Evolutionary conservation across 352 stramenopile genomes (phyloP).

Genomic region (Phytophthora colocasiae): DNA sequence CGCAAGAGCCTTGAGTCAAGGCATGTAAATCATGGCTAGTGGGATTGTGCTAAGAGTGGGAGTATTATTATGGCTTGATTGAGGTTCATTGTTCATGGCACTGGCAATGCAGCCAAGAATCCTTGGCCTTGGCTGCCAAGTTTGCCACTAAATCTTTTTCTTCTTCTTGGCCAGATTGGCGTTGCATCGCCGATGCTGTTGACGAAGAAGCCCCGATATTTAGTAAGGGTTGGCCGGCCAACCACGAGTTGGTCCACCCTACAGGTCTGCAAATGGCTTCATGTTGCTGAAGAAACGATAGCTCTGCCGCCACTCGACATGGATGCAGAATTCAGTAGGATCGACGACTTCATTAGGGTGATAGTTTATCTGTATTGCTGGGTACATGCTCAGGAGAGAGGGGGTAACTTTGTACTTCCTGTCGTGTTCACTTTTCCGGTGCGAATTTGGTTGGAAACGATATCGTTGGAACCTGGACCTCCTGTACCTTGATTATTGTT

Average conservation of each 20-base stretch:
- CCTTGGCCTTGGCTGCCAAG: too few species aligned
- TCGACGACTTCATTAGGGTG: too few species aligned
- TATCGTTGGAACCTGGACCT: conserved; percentile 6
- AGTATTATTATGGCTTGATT: background rate
- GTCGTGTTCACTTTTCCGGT: conserved; percentile 11
- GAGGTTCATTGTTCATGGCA: background rate
- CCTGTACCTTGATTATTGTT: conserved; percentile 10
- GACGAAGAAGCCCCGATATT: background rate
- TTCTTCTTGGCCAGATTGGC: background rate
- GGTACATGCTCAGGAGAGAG: conserved; percentile 18
- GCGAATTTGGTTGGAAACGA: background rate
- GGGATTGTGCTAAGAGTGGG: conserved; percentile 11
- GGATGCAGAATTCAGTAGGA: conserved; percentile 10
- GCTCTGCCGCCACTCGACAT: background rate
- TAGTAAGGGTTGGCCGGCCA: background rate
- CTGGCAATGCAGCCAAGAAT: too few species aligned
- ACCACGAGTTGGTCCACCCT: conserved; percentile 31
- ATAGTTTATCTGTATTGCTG: conserved; percentile 7
- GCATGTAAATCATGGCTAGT: background rate
- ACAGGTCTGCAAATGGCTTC: conserved; percentile 8
- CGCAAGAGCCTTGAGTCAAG: background rate
- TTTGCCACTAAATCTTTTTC: background rate
- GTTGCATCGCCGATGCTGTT: background rate
- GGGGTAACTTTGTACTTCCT: conserved; percentile 31
- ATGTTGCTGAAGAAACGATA: conserved; percentile 4